These are phyloP conservation scores for Aegle marmelos DNA, from an alignment of 345 rosid species.

Conservation along the genomic window DNA sequence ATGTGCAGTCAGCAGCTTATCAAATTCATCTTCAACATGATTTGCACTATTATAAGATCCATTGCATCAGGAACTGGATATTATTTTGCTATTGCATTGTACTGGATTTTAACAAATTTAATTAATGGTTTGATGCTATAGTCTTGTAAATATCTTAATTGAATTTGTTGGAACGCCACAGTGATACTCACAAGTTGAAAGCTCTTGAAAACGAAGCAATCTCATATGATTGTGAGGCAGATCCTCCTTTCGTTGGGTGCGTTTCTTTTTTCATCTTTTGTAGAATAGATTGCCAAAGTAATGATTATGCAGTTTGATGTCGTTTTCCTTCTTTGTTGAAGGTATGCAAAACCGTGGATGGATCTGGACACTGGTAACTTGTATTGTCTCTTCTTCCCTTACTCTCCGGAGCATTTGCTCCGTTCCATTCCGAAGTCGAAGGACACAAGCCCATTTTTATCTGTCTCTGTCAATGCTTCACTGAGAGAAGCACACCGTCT, in stretches of 20 bases:
- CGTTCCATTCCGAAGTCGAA: slow-evolving; percentile 47
- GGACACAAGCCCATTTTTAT: slow-evolving; percentile 55
- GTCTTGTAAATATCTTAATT: background rate
- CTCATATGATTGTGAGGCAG: slow-evolving; percentile 61
- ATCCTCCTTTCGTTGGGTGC: slow-evolving; percentile 85
- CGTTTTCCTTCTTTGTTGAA: slow-evolving; percentile 26
- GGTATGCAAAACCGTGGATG: slow-evolving; percentile 82
- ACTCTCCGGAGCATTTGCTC: slow-evolving; percentile 82
- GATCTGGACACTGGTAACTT: slow-evolving; percentile 50
- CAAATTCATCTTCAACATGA: background rate
- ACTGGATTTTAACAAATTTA: background rate
- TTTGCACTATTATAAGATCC: background rate
- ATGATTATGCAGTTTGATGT: background rate
- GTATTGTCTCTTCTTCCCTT: slow-evolving; percentile 82
- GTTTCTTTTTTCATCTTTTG: slow-evolving; percentile 16
- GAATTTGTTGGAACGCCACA: slow-evolving; percentile 29
- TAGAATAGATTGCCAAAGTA: background rate
- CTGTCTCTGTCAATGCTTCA: slow-evolving; percentile 57
- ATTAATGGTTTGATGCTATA: background rate
- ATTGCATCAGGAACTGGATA: background rate
- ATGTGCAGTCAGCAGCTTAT: background rate
- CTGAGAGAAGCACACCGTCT: slow-evolving; percentile 50
- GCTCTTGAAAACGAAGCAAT: slow-evolving; percentile 35
- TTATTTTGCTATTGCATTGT: background rate
- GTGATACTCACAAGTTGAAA: slow-evolving; percentile 31